Evolutionary conservation across 176 grass and related monocot species (phyloP).

Genomic region (Musa schizocarpa): DNA sequence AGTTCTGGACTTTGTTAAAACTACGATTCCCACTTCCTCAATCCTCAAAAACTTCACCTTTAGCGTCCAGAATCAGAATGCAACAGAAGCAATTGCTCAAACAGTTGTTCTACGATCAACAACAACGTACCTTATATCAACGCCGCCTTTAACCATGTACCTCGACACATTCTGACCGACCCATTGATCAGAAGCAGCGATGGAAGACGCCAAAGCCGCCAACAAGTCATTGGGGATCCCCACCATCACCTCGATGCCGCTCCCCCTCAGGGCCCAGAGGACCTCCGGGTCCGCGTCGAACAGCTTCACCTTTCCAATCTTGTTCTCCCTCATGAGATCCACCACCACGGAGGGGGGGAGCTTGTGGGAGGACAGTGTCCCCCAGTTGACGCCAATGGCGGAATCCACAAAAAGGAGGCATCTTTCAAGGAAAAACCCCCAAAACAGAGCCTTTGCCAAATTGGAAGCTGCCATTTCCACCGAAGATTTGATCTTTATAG

Average conservation of each 20-base stretch:
- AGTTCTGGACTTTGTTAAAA: background rate
- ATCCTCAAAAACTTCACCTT: background rate
- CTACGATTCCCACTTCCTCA: background rate
- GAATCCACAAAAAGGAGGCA: conserved; percentile 32
- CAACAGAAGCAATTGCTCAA: background rate
- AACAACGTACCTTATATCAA: conserved; percentile 56
- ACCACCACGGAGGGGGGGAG: conserved; percentile 50
- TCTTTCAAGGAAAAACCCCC: conserved; percentile 22
- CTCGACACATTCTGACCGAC: conserved; percentile 65
- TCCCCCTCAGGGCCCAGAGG: conserved; percentile 54
- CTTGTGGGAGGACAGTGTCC: conserved; percentile 57
- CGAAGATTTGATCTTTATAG: conserved; percentile 6
- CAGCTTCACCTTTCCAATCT: conserved; percentile 69
- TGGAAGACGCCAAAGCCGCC: conserved; percentile 35
- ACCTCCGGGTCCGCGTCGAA: conserved; percentile 53
- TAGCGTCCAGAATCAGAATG: background rate
- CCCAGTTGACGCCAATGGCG: conserved; percentile 86
- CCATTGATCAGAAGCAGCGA: conserved; percentile 46
- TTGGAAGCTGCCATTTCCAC: conserved; percentile 17
- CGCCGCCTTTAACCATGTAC: conserved; percentile 56
- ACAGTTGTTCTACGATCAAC: background rate
- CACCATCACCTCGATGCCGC: conserved; percentile 74
- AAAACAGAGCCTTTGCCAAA: conserved; percentile 3
- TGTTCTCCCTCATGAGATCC: conserved; percentile 59
- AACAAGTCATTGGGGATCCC: conserved; percentile 61